Base-by-base conservation (phyloP, 495 filamentous ascomycete species). In the Echria macrotheca region DNA sequence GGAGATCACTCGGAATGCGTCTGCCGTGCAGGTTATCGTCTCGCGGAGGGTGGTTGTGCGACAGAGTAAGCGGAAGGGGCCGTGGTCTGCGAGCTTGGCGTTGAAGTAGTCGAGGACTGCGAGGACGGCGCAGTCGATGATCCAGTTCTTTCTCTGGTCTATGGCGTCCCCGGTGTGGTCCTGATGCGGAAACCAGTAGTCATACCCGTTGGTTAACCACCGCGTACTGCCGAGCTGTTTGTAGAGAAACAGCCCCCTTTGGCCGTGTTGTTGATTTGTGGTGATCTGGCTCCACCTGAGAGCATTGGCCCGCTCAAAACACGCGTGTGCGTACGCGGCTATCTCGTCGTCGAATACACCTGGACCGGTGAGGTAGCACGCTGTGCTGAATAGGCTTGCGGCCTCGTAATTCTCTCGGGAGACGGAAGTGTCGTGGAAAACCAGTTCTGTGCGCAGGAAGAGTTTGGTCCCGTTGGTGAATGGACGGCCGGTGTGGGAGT, bases 151-250 rank as follows among this genome's bases (percentile, higher is more conserved):
- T 41, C 10, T 37, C n/a, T n/a, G n/a, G n/a, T n/a, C n/a, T n/a
- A n/a, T n/a, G n/a, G n/a, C n/a, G n/a, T n/a, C n/a, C n/a, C n/a
- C n/a, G n/a, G n/a, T n/a, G n/a, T 6, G 35, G 4, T 17, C 8
- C 35, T 14, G 8, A 0, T 12, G 12, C 3, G 24, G 17, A 5
- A 46, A 33, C 44, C 44, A 46, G 31, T 46, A 46, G 29, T 36
- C 44, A 24, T 36, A 33, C 8, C 44, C 44, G n/a, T 46, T 36
- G 12, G 44, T 46, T n/a, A n/a, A n/a, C n/a, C n/a, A n/a, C n/a
- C n/a, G n/a, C n/a, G n/a, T n/a, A n/a, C n/a, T n/a, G n/a, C n/a
- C n/a, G n/a, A n/a, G n/a, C n/a, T n/a, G n/a, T 10, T 44, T 44
- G 41, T 44, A 18, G 25, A 44, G 44, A 6, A 17, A 46, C 11